A percentile compares a stretch with the other conserved stretches of the same genome.
Evolutionary conservation across 192 early-diverging fungal species (phyloP).

Genomic region (Coemansia aciculifera): DNA sequence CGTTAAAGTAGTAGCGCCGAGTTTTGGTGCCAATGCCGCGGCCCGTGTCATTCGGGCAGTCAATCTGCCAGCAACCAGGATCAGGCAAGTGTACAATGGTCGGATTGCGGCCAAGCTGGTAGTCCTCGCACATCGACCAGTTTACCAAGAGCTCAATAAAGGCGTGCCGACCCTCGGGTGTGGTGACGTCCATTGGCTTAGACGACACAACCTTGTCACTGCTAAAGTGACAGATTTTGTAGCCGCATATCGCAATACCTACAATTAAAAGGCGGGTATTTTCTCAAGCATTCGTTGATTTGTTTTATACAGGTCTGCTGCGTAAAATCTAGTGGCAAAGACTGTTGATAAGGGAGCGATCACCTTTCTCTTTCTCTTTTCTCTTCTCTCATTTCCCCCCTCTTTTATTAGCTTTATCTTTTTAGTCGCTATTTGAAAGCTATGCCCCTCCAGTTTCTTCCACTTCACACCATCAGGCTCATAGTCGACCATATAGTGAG

Average conservation of each 20-base stretch:
- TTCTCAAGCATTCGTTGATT: no score
- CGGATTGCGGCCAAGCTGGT: slow-evolving; percentile 15
- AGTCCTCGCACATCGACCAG: slow-evolving; percentile 13
- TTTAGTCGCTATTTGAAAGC: no score
- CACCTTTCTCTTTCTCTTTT: no score
- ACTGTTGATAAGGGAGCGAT: no score
- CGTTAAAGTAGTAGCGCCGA: not conserved
- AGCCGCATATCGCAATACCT: not conserved
- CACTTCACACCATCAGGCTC: no score
- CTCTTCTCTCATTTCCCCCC: no score
- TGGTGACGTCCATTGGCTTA: not conserved
- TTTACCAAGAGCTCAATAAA: slow-evolving; percentile 10
- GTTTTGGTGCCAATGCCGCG: not conserved
- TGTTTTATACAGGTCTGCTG: no score
- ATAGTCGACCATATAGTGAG: no score
- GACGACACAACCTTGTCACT: not conserved
- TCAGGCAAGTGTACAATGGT: not conserved
- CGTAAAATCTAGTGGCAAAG: no score
- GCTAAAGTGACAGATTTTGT: not conserved
- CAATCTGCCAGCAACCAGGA: slow-evolving; percentile 2
- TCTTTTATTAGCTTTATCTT: no score
- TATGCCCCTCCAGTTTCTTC: no score
- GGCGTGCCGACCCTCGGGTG: not conserved
- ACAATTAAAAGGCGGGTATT: no score
- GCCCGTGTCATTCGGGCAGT: not conserved